Percentiles rank a stretch among this genome's conserved stretches.
phyloP scores from a whole-genome alignment of 2,329 filamentous ascomycete genomes.

The Paramyrothecium sp. region DNA sequence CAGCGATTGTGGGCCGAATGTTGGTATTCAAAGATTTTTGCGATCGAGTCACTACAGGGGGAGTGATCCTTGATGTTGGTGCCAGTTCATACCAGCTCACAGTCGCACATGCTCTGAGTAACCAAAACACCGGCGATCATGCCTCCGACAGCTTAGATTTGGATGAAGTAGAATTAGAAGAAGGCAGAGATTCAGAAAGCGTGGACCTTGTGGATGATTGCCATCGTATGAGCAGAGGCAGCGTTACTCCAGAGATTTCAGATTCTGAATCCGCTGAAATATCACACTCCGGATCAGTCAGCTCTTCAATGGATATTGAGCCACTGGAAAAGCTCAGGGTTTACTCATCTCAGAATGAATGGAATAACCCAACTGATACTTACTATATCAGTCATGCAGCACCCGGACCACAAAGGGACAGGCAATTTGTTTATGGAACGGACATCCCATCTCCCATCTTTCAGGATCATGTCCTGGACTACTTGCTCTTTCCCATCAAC shows the following conservation, averaged over 20 bases:
- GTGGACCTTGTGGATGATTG: background rate
- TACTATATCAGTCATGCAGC: too few species aligned
- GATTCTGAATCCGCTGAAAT: too few species aligned
- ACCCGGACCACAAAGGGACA: too few species aligned
- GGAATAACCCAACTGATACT: too few species aligned
- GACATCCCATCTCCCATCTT: background rate
- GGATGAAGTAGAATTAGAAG: background rate
- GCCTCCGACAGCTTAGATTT: background rate
- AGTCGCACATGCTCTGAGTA: background rate
- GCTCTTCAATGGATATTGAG: too few species aligned
- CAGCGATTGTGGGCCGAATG: background rate
- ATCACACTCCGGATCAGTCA: too few species aligned
- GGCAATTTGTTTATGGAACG: background rate
- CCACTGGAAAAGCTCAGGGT: too few species aligned
- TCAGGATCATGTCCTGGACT: background rate
- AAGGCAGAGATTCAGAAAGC: background rate
- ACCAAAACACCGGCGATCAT: background rate
- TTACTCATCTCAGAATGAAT: too few species aligned
- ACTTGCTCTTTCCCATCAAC: background rate
- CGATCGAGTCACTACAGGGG: background rate
- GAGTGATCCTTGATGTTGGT: background rate
- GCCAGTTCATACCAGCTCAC: background rate
- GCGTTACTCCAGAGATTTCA: too few species aligned
- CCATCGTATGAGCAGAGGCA: background rate
- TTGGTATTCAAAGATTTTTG: background rate